Evolutionary conservation across 2,329 filamentous ascomycete species (phyloP), one percentile per base, ranked within the genome.

Genomic region (Annulohypoxylon truncatum): DNA sequence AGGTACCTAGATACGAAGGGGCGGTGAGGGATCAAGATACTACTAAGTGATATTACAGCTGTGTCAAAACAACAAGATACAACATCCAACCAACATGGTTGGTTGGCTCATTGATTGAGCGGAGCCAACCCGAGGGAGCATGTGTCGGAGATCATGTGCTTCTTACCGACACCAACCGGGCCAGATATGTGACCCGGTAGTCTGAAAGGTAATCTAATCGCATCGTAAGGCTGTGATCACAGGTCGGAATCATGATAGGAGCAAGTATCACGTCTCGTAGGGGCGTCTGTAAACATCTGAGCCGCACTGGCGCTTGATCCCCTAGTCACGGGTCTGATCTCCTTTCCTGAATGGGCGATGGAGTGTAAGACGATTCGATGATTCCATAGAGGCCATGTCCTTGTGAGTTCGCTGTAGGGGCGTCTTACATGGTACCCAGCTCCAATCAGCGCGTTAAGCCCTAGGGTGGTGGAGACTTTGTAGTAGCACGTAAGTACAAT

Each of bases 331-430:
- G 42, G 26, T 13, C 53, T 13, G 33, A 46, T 5, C 24, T 8
- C 33, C 26, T 67, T 69, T 69, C 67, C 64, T 50, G 29, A 64
- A 67, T 28, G 24, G 51, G 67, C 4, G 12, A 40, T 26, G 15
- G 20, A 29, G 35, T 40, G 57, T 26, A 56, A 64, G 26, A 51
- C 51, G 13, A 67, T 69, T 69, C 64, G 67, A 64, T 20, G 20
- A 44, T 50, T n/a, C 40, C 10, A 7, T 15, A 28, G 20, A 10
- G 2, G 38, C 56, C 35, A 52, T 57, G 31, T 62, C 44, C 64
- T 47, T 67, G 46, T 35, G 5, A 20, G 24, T 28, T 50, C 20
- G 42, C 33, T 29, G 53, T 54, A 29, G 46, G 54, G 42, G 47
- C 29, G 33, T 47, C 18, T 18, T 20, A 13, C 48, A 50, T 29